Conservation (phyloP, 345 rosid genomes). For the Trapa incisa region DNA sequence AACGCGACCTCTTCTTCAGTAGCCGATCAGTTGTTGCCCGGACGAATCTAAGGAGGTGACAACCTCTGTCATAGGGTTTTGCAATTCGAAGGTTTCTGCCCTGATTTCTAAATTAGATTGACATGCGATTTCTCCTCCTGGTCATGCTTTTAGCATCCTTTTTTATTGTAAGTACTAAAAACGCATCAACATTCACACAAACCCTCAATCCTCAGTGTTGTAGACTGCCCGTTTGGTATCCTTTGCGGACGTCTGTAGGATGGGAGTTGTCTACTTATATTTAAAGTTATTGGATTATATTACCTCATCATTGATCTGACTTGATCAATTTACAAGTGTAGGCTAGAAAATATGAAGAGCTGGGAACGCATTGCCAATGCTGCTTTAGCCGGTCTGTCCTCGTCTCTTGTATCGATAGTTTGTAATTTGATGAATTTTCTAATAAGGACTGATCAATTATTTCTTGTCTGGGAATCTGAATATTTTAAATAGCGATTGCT, state of each 20-base stretch:
- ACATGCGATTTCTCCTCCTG: background rate
- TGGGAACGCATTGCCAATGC: constrained; percentile 61
- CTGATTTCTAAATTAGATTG: background rate
- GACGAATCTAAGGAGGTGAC: background rate
- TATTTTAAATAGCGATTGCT: too few relatives aligned
- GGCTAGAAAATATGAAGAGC: constrained; percentile 41
- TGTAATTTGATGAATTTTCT: too few relatives aligned
- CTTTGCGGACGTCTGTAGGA: background rate
- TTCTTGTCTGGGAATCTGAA: too few relatives aligned
- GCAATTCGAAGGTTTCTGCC: background rate
- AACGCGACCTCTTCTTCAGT: background rate
- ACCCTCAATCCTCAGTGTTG: too few relatives aligned
- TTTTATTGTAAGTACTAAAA: too few relatives aligned
- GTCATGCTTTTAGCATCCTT: background rate
- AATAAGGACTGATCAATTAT: too few relatives aligned
- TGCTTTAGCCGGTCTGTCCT: constrained; percentile 62
- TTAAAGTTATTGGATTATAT: background rate
- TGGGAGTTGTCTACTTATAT: background rate
- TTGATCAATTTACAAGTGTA: background rate
- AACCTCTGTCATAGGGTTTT: background rate
- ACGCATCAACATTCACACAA: too few relatives aligned
- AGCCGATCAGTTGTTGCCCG: background rate
- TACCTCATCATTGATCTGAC: background rate
- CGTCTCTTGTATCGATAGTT: background rate
- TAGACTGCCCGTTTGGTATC: background rate